Base-by-base conservation (phyloP, 139 green algal genomes). In the Choricystis sp. region DNA sequence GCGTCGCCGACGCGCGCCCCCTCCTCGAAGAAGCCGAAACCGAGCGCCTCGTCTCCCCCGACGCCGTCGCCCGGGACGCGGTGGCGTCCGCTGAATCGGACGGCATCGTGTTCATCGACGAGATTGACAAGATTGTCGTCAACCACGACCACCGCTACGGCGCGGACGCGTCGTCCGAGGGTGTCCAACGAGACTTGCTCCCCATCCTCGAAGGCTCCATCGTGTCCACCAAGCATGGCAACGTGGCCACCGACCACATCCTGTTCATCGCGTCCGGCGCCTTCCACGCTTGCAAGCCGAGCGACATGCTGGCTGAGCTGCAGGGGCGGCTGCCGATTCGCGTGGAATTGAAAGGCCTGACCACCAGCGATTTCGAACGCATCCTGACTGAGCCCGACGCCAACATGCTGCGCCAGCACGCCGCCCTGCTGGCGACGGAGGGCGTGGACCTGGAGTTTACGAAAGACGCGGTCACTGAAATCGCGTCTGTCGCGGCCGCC, bases 41-140 rank as follows among this genome's bases (percentile, higher is more conserved):
- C 4, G 89, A 95, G 71, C 77, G 77, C 9, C 74, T 92, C 29
- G 72, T 96, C 28, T 81, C 81, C 62, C 19, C 52, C 14, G 82
- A 87, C 16, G 63, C 66, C 3, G 77, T 91, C 28, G 62, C 57
- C 1, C 83, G 85, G 28, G 91, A 98, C 57, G 87, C 90, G 1
- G 68, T 96, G 30, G 56, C 64, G 22, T 65, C 77, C 9, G 72
- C 74, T 62, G 81, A 88, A 74, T 66, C 80, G 61, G 82, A 88
- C 49, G 82, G 86, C 59, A 96, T 96, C 61, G 90, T 97, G 24
- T 96, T 97, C 79, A 95, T 97, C 24, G 90, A 97, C 66, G 90
- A 97, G 77, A 96, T 96, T 31, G 90, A 96, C 74, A 96, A 96
- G 82, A 96, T 96, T 59, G 89, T 96, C 29, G 83, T 74, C 24